Conservation (phyloP, 2,329 filamentous ascomycete genomes). For the Colletotrichum camelliae region DNA sequence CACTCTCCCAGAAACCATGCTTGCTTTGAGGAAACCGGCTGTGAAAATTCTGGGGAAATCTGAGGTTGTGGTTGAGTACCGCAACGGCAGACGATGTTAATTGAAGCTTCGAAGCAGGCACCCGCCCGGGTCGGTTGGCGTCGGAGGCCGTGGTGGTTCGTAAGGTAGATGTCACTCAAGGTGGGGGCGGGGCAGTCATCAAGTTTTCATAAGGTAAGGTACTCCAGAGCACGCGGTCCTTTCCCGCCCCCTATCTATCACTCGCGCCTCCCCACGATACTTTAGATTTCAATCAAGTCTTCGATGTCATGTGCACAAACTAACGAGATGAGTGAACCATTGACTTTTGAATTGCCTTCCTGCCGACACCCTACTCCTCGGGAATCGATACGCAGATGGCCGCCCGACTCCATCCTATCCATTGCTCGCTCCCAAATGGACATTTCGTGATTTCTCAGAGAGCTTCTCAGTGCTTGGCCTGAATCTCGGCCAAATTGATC, state of each 20-base stretch:
- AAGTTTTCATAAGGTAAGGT: background rate
- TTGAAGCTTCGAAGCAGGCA: background rate
- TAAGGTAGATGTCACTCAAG: constrained; percentile 15
- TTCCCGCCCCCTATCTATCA: background rate
- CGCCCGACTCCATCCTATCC: constrained; percentile 12
- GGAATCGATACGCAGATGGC: constrained; percentile 16
- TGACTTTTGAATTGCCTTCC: constrained; percentile 18
- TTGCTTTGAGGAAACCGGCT: background rate
- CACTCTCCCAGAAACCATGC: constrained; percentile 57
- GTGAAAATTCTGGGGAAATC: background rate
- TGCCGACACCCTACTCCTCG: constrained; percentile 3
- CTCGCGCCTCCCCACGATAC: background rate
- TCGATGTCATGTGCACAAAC: background rate
- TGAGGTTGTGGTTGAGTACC: background rate
- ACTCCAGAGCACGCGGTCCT: background rate
- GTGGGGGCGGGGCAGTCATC: constrained; percentile 15
- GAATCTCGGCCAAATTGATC: background rate
- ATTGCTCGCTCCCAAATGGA: constrained; percentile 9
- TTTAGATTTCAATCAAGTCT: background rate
- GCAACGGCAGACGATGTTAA: background rate
- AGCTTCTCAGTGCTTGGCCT: background rate
- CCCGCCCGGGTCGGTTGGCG: background rate
- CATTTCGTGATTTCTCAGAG: background rate
- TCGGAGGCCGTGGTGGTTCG: background rate
- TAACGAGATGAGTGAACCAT: background rate